phyloP scores from a whole-genome alignment of 345 rosid species.

The Viola odorata region DNA sequence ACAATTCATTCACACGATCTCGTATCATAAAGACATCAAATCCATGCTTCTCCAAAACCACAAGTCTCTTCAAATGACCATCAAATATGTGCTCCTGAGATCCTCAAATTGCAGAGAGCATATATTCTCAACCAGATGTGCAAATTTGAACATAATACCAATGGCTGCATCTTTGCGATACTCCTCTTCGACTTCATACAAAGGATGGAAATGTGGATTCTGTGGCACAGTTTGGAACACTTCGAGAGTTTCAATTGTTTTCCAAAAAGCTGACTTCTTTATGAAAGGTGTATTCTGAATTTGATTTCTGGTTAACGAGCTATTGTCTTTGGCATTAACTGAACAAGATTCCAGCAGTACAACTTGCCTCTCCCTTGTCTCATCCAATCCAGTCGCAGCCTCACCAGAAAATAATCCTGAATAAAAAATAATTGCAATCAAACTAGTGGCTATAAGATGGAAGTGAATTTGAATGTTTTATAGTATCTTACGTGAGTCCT shows the following conservation, averaged over 20 bases:
- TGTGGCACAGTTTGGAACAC: slow-evolving; percentile 54
- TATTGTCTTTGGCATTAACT: slow-evolving; percentile 11
- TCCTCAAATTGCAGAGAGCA: slow-evolving; percentile 30
- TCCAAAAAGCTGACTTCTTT: slow-evolving; percentile 61
- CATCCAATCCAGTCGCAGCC: slow-evolving; percentile 22
- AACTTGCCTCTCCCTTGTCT: slow-evolving; percentile 21
- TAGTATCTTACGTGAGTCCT: slow-evolving; percentile 27
- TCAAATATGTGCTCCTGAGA: slow-evolving; percentile 30
- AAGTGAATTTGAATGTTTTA: not conserved
- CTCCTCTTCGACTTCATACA: slow-evolving; percentile 48
- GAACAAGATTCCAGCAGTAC: slow-evolving; percentile 24
- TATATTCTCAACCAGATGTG: slow-evolving; percentile 51
- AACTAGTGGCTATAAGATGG: not conserved
- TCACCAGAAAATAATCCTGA: slow-evolving; percentile 20
- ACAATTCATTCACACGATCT: slow-evolving; percentile 36
- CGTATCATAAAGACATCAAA: slow-evolving; percentile 42
- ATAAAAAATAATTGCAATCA: slow-evolving; percentile 7
- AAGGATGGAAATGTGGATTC: slow-evolving; percentile 63
- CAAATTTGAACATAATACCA: slow-evolving; percentile 61
- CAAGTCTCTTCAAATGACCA: slow-evolving; percentile 45
- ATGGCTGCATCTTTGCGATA: slow-evolving; percentile 75
- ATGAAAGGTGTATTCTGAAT: slow-evolving; percentile 37
- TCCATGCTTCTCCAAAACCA: slow-evolving; percentile 55
- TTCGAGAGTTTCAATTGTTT: slow-evolving; percentile 57
- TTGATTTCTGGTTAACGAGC: slow-evolving; percentile 9